Percentiles rank a stretch among this genome's conserved stretches.
Evolutionary conservation across 768 basidiomycete species (phyloP).

Genomic region (Suillus bovinus): DNA sequence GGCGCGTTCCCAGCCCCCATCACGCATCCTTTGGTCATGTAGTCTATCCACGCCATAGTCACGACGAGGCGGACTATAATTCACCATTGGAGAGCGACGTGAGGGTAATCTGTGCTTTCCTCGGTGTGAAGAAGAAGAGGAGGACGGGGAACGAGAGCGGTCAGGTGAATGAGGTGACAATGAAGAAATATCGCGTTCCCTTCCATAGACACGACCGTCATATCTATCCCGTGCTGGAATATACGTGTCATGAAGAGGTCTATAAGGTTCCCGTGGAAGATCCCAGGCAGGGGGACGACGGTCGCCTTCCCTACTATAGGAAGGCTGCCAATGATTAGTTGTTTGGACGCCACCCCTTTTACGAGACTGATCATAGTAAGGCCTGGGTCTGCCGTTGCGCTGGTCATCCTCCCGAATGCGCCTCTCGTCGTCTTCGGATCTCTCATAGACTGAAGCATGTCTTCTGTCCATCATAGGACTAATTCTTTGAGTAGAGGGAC

Average conservation of each 20-base stretch:
- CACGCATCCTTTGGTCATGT: conserved; percentile 39
- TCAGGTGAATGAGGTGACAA: conserved; percentile 29
- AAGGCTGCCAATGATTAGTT: conserved; percentile 27
- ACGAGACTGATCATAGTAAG: conserved; percentile 15
- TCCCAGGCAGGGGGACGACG: conserved; percentile 26
- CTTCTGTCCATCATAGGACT: conserved; percentile 19
- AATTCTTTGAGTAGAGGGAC: conserved; percentile 23
- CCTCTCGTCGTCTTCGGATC: conserved; percentile 47
- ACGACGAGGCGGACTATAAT: conserved; percentile 41
- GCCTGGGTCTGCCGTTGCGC: conserved; percentile 25
- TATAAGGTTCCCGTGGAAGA: conserved; percentile 23
- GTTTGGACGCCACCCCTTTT: not conserved
- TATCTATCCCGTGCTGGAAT: conserved; percentile 26
- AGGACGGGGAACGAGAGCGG: conserved; percentile 42
- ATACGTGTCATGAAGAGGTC: conserved; percentile 19
- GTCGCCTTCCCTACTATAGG: conserved; percentile 26
- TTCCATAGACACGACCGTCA: conserved; percentile 22
- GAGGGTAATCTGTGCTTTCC: conserved; percentile 37
- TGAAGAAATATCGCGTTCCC: conserved; percentile 22
- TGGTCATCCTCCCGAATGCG: conserved; percentile 39
- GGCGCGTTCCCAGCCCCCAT: conserved; percentile 35
- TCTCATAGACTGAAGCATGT: conserved; percentile 34
- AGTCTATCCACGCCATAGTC: conserved; percentile 35
- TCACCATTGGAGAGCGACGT: conserved; percentile 34
- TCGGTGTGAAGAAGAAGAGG: conserved; percentile 35